phyloP scores from a whole-genome alignment of 352 stramenopile species.

The Aphanomyces astaci region DNA sequence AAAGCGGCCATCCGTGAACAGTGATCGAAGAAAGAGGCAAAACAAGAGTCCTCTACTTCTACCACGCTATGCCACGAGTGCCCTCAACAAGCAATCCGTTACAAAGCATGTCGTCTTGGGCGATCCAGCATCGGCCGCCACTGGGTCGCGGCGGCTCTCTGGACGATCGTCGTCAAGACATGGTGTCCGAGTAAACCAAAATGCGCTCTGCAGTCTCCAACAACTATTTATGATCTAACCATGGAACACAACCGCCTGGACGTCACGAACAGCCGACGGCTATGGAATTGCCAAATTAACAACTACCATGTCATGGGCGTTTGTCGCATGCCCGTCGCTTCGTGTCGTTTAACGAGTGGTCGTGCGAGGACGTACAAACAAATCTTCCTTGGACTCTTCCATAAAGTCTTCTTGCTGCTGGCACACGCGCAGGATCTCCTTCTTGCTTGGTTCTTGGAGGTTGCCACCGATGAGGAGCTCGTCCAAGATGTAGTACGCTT shows the following conservation, averaged over 20 bases:
- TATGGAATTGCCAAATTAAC: too few relatives aligned
- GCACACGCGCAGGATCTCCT: conserved; percentile 84
- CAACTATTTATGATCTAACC: conserved; percentile 13
- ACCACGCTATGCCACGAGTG: too few relatives aligned
- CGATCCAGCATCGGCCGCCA: too few relatives aligned
- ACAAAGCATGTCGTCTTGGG: too few relatives aligned
- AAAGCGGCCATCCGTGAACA: too few relatives aligned
- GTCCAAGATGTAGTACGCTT: conserved; percentile 99
- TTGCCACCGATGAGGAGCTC: conserved; percentile 98
- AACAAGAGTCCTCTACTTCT: too few relatives aligned
- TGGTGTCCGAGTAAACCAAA: conserved; percentile 4
- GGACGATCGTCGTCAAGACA: too few relatives aligned
- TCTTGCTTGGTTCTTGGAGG: conserved; percentile 94
- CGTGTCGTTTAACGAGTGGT: conserved; percentile 46
- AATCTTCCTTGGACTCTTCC: conserved; percentile 83
- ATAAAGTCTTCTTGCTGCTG: conserved; percentile 87
- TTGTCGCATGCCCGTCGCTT: too few relatives aligned
- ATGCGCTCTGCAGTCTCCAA: conserved; percentile 5
- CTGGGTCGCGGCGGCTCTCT: not conserved
- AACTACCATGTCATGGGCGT: too few relatives aligned
- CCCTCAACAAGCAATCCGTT: not conserved
- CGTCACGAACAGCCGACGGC: too few relatives aligned
- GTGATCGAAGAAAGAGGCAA: too few relatives aligned
- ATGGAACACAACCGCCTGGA: not conserved
- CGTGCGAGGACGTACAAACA: conserved; percentile 55